Percentiles rank a stretch among this genome's conserved stretches.
Evolutionary conservation across 2,329 filamentous ascomycete genomes (phyloP).

Genomic region (Calonectria pseudoreteaudii): DNA sequence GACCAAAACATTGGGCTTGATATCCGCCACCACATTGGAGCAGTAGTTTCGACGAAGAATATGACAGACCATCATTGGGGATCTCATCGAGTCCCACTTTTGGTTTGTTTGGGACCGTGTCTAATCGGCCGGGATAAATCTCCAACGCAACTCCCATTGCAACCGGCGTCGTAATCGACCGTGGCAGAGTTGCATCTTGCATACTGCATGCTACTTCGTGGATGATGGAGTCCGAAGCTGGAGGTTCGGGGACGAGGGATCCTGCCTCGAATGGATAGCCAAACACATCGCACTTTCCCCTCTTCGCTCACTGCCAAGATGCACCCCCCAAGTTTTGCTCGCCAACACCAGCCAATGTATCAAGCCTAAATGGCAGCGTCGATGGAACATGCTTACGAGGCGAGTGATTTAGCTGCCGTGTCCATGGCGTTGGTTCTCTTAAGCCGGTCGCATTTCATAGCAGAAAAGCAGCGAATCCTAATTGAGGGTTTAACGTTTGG

Average conservation of each 20-base stretch:
- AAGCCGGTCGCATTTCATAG: constrained; percentile 7
- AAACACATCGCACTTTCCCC: not conserved
- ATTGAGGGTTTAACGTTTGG: not conserved
- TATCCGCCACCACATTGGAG: constrained; percentile 11
- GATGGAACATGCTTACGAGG: not conserved
- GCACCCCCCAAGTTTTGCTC: not conserved
- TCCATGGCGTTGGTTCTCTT: constrained; percentile 1
- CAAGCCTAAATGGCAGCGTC: not conserved
- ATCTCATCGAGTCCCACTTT: not conserved
- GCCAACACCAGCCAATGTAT: not conserved
- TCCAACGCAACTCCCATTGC: not conserved
- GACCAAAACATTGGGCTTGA: not conserved
- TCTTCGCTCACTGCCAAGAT: not conserved
- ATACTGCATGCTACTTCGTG: not conserved
- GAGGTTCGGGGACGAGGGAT: not conserved
- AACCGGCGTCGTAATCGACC: constrained; percentile 6
- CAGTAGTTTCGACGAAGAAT: not conserved
- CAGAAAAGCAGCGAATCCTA: constrained; percentile 2
- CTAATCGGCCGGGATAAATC: not conserved
- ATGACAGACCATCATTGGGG: constrained; percentile 1
- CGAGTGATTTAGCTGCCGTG: not conserved
- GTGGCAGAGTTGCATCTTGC: constrained; percentile 9
- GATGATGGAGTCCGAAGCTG: not conserved
- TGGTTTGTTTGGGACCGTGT: not conserved
- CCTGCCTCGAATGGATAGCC: not conserved